These are phyloP conservation scores for Russula foetens DNA, from an alignment of 768 basidiomycete genomes.

Conservation along the genomic window DNA sequence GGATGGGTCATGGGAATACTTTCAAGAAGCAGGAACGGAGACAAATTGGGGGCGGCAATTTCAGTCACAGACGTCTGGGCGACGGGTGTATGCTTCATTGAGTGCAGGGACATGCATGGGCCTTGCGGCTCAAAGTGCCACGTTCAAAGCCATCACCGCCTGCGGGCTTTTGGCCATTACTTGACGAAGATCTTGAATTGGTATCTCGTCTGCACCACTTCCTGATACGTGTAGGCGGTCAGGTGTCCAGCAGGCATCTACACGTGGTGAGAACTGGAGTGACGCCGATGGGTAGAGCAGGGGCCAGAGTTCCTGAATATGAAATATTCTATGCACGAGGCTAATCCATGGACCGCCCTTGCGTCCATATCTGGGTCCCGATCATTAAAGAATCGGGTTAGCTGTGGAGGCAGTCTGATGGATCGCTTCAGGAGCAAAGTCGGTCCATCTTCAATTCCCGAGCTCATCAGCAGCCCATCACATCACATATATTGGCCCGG, in stretches of 20 bases:
- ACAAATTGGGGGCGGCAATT: slow-evolving; percentile 7
- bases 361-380: not conserved
- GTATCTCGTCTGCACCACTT: not conserved
- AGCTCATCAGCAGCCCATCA: not conserved
- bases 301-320: slow-evolving; percentile 8
- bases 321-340: slow-evolving; percentile 8
- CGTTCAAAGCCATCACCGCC: not conserved
- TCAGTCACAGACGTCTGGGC: not conserved
- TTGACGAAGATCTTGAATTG: not conserved
- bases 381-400: not conserved
- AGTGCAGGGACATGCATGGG: not conserved
- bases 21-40: not conserved
- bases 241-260: slow-evolving; percentile 1
- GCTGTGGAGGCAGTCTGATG: not conserved
- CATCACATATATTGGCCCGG: not conserved
- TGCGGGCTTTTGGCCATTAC: slow-evolving; percentile 6
- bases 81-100: not conserved
- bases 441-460: not conserved
- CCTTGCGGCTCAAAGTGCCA: slow-evolving; percentile 13
- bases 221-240: not conserved
- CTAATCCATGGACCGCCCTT: slow-evolving; percentile 4
- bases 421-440: not conserved
- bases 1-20: slow-evolving; percentile 11
- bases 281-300: not conserved
- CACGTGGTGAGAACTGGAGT: slow-evolving; percentile 10